Evolutionary conservation across 495 filamentous ascomycete species (phyloP).

Genomic region (Podospora pseudopauciseta): DNA sequence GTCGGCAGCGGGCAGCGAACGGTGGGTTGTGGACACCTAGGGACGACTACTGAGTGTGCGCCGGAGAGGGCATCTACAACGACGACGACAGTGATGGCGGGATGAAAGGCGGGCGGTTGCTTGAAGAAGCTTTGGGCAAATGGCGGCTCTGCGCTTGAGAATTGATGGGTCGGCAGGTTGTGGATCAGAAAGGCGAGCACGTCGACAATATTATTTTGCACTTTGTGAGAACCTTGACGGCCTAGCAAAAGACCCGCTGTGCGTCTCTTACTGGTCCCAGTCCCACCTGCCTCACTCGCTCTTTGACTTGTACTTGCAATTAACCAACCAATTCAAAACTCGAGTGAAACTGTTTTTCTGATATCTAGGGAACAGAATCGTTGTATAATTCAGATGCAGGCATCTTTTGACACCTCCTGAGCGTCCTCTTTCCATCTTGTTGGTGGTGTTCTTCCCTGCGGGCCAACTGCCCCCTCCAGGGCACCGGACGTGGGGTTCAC

Average conservation of each 20-base stretch:
- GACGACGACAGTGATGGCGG: neutral
- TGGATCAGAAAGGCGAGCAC: conserved; percentile 15
- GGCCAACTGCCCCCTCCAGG: neutral
- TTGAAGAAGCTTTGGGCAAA: conserved; percentile 7
- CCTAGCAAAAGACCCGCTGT: conserved; percentile 9
- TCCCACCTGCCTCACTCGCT: neutral
- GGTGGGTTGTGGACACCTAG: neutral
- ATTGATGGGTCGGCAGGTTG: conserved; percentile 10
- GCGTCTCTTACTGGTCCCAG: neutral
- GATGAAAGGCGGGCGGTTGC: neutral
- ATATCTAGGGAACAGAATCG: neutral
- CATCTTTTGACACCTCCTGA: neutral
- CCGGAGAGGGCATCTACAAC: neutral
- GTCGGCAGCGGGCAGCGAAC: neutral
- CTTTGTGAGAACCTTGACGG: conserved; percentile 28
- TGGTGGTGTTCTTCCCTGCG: neutral
- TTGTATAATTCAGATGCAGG: neutral
- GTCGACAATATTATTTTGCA: conserved; percentile 25
- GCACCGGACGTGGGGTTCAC: neutral
- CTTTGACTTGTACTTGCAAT: neutral
- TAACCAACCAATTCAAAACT: neutral
- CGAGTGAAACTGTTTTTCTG: neutral
- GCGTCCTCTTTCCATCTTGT: neutral
- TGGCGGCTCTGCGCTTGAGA: conserved; percentile 12
- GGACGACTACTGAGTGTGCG: neutral